Evolutionary conservation across 2,329 filamentous ascomycete species (phyloP), one percentile per base, ranked within the genome.

Genomic region (Lachnellula hyalina): DNA sequence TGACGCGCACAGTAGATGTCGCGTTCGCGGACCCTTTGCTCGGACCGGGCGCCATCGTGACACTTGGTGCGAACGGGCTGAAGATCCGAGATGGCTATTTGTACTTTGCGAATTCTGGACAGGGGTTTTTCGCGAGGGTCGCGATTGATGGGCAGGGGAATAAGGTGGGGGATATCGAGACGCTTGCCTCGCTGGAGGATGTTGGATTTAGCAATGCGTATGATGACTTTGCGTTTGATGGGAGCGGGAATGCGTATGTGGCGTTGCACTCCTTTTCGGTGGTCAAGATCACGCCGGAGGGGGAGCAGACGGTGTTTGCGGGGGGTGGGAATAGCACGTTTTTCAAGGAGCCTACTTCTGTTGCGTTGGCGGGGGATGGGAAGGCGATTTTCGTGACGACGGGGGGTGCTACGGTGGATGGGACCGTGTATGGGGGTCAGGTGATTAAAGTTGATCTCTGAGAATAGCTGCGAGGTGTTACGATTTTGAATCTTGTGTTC

Each of bases 81-180:
- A 52, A 32, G 21, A 38, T 40, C 19, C 34, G 15, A 1, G 34
- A 19, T 34, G 41, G 19, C 2, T 52, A 36, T n/a, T 21, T 52
- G 7, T 52, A 52, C 34, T 52, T 52, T 47, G 47, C 50, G 38
- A 52, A 52, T 40, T 47, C 50, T 2, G 50, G 28, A 8, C 42
- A 47, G 21, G 50, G 50, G 38, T 36, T 34, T 9, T 46, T 52
- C 12, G 42, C 28, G 2, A 28, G 50, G n/a, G 32, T 52, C 8
- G 12, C 17, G 9, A 19, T 52, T n/a, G 42, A 38, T 12, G 5
- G 17, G 8, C 3, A 8, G 5, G 42, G 40, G 11, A 36, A 34
- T 19, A 47, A 17, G 17, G 19, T 15, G 36, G 51, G 35, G 11
- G 28, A 36, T 8, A 11, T 52, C 36, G 44, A 36, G 44, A 47